A percentile compares a stretch with the other conserved stretches of the same genome.
phyloP scores from a whole-genome alignment of 228 moss, liverwort and hornwort genomes.

The Sphagnum fallax region DNA sequence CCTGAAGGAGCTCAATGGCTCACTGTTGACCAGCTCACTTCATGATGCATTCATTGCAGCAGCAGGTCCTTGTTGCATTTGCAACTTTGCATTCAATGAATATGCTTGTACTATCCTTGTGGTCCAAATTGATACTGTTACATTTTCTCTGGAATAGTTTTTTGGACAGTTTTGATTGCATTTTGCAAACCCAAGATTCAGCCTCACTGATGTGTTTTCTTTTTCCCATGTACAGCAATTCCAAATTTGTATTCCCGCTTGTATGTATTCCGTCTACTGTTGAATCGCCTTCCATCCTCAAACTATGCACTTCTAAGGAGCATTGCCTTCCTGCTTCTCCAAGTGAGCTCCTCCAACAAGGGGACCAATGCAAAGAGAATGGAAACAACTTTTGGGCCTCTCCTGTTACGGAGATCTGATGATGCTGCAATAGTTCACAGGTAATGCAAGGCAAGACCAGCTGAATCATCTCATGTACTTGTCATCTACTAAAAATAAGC shows the following conservation, averaged over 20 bases:
- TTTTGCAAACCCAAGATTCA: too few relatives aligned
- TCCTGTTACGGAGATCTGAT: conserved; percentile 31
- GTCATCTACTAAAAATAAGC: neutral
- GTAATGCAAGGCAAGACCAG: conserved; percentile 6
- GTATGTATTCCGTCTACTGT: conserved; percentile 50
- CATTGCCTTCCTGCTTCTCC: conserved; percentile 30
- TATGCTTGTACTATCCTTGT: neutral
- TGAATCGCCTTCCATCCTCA: conserved; percentile 46
- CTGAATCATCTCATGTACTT: neutral
- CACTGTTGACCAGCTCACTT: conserved; percentile 42
- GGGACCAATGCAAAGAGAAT: conserved; percentile 23
- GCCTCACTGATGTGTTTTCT: too few relatives aligned
- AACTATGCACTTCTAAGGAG: conserved; percentile 47
- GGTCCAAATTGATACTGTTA: too few relatives aligned
- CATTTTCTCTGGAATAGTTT: too few relatives aligned
- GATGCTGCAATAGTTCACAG: conserved; percentile 16
- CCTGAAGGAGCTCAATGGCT: conserved; percentile 67
- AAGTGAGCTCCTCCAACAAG: conserved; percentile 9
- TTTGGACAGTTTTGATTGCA: neutral
- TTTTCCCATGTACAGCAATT: conserved; percentile 32
- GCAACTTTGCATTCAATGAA: neutral
- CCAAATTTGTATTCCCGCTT: conserved; percentile 41
- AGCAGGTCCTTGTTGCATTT: conserved; percentile 34
- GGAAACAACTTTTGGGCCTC: conserved; percentile 31
- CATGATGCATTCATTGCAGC: conserved; percentile 54